Conservation (phyloP, 2,329 filamentous ascomycete species). For the Arthroderma sp. region DNA sequence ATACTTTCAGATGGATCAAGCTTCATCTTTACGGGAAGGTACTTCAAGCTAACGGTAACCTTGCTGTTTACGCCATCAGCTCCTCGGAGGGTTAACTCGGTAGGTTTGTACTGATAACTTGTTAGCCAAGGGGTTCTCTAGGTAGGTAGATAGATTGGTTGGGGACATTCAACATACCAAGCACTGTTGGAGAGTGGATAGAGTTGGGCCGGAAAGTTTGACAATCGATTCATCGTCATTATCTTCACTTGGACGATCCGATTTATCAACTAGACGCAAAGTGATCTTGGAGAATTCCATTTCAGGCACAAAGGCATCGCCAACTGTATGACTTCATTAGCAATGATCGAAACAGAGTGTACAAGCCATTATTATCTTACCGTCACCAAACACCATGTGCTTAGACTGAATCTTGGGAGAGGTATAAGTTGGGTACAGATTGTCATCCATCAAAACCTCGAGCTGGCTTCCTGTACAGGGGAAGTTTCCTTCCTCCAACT, state of each 20-base stretch:
- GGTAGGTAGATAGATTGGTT: background rate
- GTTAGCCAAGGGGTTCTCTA: background rate
- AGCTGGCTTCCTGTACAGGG: slow-evolving; percentile 63
- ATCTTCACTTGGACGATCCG: slow-evolving; percentile 55
- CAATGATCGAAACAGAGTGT: slow-evolving; percentile 15
- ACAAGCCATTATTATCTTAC: slow-evolving; percentile 25
- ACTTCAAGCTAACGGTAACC: slow-evolving; percentile 85
- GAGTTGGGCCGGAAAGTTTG: slow-evolving; percentile 69
- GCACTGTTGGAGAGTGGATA: slow-evolving; percentile 78
- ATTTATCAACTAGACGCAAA: slow-evolving; percentile 69
- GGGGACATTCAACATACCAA: slow-evolving; percentile 45
- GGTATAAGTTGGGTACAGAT: slow-evolving; percentile 77
- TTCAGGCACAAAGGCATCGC: slow-evolving; percentile 91
- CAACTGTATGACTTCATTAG: slow-evolving; percentile 38
- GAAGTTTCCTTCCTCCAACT: slow-evolving; percentile 79
- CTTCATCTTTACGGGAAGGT: slow-evolving; percentile 85
- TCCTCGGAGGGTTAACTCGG: slow-evolving; percentile 65
- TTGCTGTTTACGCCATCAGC: slow-evolving; percentile 64
- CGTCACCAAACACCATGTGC: slow-evolving; percentile 70
- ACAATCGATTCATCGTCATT: slow-evolving; percentile 66
- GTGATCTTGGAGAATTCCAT: slow-evolving; percentile 94
- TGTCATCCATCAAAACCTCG: slow-evolving; percentile 87
- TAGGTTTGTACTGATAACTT: slow-evolving; percentile 64
- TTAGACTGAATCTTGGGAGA: slow-evolving; percentile 63
- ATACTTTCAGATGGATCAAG: slow-evolving; percentile 93